Percentiles rank a stretch among this genome's conserved stretches.
Evolutionary conservation across 768 basidiomycete genomes (phyloP).

Genomic region (Calocybe cyanea): DNA sequence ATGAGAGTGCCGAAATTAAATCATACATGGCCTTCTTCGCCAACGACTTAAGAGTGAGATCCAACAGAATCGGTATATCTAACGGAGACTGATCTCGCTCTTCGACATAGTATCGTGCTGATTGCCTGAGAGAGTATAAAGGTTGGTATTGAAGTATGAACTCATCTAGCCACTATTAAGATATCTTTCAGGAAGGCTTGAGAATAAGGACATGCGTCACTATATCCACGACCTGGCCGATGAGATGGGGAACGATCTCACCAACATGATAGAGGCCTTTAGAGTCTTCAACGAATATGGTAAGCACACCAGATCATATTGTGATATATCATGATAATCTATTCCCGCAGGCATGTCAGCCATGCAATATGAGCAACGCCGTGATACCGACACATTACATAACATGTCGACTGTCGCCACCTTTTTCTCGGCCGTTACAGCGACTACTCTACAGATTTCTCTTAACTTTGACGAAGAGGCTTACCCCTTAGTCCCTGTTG

Average conservation of each 20-base stretch:
- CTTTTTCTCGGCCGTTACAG: conserved; percentile 28
- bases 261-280: conserved; percentile 9
- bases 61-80: neutral
- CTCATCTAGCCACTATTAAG: neutral
- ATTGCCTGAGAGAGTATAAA: conserved; percentile 7
- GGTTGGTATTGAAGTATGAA: conserved; percentile 3
- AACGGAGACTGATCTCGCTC: neutral
- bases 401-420: conserved; percentile 20
- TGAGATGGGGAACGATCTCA: conserved; percentile 12
- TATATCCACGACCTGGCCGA: conserved; percentile 15
- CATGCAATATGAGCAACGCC: conserved; percentile 19
- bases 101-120: conserved; percentile 14
- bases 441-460: conserved; percentile 19
- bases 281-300: conserved; percentile 16
- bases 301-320: neutral
- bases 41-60: conserved; percentile 11
- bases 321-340: neutral
- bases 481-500: conserved; percentile 3
- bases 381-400: conserved; percentile 10
- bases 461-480: neutral
- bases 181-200: neutral
- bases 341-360: conserved; percentile 14
- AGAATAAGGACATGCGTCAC: conserved; percentile 6
- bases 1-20: conserved; percentile 14
- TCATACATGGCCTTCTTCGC: conserved; percentile 9